Evolutionary conservation across 257 asterid genomes (phyloP).

Genomic region (Gynochthodes officinalis): DNA sequence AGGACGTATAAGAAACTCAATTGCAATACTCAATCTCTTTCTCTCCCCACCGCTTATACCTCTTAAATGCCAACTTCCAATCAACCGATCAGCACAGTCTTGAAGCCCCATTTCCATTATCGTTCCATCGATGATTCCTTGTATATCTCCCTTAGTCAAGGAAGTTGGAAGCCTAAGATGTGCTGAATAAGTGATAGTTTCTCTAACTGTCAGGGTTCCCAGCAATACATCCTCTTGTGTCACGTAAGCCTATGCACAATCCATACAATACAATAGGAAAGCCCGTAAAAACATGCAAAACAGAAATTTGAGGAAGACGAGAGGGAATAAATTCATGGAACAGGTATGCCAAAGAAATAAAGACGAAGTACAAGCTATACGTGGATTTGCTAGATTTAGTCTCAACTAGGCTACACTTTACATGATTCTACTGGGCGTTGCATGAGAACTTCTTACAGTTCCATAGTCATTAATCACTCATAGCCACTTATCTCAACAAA

Average conservation of each 20-base stretch:
- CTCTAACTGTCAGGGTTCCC: conserved; percentile 87
- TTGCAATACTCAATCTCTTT: conserved; percentile 85
- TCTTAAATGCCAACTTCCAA: conserved; percentile 86
- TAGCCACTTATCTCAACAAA: neutral
- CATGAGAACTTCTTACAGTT: neutral
- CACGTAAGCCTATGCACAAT: conserved; percentile 70
- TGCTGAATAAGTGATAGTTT: conserved; percentile 80
- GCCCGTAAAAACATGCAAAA: neutral
- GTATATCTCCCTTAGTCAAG: conserved; percentile 44
- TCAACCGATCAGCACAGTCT: conserved; percentile 72
- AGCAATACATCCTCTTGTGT: conserved; percentile 87
- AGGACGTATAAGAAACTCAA: conserved; percentile 79
- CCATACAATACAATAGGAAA: neutral
- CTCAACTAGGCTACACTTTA: neutral
- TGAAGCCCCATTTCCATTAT: conserved; percentile 84
- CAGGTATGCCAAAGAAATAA: no score
- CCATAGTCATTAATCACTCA: neutral
- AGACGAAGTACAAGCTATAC: no score
- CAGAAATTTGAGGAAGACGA: neutral
- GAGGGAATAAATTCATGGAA: neutral
- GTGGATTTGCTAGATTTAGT: neutral
- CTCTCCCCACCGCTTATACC: conserved; percentile 97
- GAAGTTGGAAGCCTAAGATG: conserved; percentile 72
- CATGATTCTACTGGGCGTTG: neutral
- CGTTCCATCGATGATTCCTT: conserved; percentile 62